phyloP scores from a whole-genome alignment of 495 filamentous ascomycete species.

The Aspergillus diversus region DNA sequence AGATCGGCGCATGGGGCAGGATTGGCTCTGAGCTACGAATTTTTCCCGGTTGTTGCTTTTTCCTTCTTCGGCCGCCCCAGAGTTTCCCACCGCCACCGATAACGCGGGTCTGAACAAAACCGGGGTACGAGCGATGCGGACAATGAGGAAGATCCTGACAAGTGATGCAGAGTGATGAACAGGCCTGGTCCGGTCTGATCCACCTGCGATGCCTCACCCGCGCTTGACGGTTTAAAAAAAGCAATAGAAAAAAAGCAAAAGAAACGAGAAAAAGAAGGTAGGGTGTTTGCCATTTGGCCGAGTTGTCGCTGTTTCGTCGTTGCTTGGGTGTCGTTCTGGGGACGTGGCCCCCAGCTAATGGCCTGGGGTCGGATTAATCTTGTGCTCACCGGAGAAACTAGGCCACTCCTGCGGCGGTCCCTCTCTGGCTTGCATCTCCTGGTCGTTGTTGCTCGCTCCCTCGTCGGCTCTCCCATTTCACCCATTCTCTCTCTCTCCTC shows the following conservation, averaged over 20 bases:
- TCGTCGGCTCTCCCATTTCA: neutral
- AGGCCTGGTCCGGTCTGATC: no score
- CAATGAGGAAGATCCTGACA: no score
- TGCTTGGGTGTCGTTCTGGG: neutral
- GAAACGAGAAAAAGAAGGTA: neutral
- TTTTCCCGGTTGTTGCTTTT: constrained; percentile 12
- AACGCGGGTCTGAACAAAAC: neutral
- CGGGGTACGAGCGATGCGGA: no score
- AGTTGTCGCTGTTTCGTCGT: neutral
- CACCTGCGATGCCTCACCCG: neutral
- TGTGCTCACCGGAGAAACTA: constrained; percentile 10
- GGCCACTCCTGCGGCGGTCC: neutral
- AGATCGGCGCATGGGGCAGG: constrained; percentile 12
- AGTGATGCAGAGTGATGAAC: no score
- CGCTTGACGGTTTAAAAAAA: neutral
- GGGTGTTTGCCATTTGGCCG: neutral
- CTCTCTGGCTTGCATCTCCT: neutral
- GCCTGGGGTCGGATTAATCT: constrained; percentile 2
- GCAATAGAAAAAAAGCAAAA: neutral
- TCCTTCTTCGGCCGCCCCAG: neutral
- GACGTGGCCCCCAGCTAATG: constrained; percentile 11
- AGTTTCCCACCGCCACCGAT: neutral
- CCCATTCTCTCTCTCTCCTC: neutral
- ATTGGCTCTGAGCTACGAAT: constrained; percentile 11
- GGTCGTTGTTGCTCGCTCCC: neutral